These are phyloP conservation scores for Neurospora hispaniola DNA, from an alignment of 495 filamentous ascomycete genomes.

Conservation along the genomic window DNA sequence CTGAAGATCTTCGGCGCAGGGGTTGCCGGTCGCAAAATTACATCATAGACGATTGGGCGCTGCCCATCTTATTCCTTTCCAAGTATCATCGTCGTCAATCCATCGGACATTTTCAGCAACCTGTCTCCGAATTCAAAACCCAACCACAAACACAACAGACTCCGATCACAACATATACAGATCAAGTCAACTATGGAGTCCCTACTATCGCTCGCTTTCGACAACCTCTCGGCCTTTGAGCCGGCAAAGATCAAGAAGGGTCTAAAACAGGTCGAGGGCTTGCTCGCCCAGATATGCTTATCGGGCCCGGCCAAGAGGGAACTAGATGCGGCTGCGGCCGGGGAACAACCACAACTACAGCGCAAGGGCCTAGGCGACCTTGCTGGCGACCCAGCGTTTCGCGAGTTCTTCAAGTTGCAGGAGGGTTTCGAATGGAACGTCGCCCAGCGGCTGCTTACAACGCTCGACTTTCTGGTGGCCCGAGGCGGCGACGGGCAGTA, in stretches of 20 bases:
- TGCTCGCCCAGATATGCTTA: constrained; percentile 92
- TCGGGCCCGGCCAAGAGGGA: constrained; percentile 38
- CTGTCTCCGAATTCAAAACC: neutral
- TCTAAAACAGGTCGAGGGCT: constrained; percentile 86
- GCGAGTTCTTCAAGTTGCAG: constrained; percentile 93
- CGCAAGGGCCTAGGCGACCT: constrained; percentile 58
- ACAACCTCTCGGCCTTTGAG: constrained; percentile 92
- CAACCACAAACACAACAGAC: neutral
- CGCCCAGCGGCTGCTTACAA: constrained; percentile 72
- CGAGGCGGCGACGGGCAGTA: constrained; percentile 70
- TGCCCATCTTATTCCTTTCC: neutral
- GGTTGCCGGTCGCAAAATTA: neutral
- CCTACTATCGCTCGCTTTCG: constrained; percentile 84
- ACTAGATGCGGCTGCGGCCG: constrained; percentile 14
- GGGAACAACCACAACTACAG: constrained; percentile 14
- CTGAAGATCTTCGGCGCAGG: neutral
- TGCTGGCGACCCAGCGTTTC: constrained; percentile 77
- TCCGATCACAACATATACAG: neutral
- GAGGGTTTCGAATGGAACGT: constrained; percentile 98
- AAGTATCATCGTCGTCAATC: neutral
- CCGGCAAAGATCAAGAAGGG: constrained; percentile 83
- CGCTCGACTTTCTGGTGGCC: constrained; percentile 79
- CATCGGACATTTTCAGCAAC: neutral
- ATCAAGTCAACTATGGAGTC: constrained; percentile 59
- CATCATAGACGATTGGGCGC: neutral